Base-by-base conservation (phyloP, 2,329 filamentous ascomycete species). In the Nemania abortiva region DNA sequence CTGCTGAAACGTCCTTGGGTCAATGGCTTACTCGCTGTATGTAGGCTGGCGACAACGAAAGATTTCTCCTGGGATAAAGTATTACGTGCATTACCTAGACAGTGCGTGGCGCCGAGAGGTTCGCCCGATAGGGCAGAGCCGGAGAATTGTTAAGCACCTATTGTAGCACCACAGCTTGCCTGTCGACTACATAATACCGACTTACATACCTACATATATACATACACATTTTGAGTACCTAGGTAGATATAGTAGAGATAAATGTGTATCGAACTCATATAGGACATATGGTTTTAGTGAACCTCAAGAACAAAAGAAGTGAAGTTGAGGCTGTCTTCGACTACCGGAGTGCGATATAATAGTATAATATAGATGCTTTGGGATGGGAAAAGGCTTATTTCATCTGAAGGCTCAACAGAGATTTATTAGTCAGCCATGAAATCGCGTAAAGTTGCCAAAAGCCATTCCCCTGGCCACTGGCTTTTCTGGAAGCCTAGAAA, bases 41-140 rank as follows among this genome's bases (percentile, higher is more conserved):
- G 31, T 34, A 34, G 31, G 31, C 9, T 9, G 31, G 31, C 4
- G 31, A 34, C 31, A 9, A 47, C 42, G 42, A 15, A n/a, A n/a
- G n/a, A n/a, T n/a, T n/a, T n/a, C n/a, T n/a, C n/a, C n/a, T n/a
- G n/a, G n/a, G n/a, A n/a, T n/a, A n/a, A 20, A 20, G n/a, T 49
- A 24, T 20, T 49, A 49, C 45, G 6, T 49, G 20, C 45, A 49
- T 15, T 20, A 4, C 45, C 6, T 52, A 13, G 45, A 63, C 34
- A 27, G 45, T 39, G 24, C 39, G 68, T 64, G 60, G 67, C 67
- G 60, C 63, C 64, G 64, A 63, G 59, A 50, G n/a, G 37, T 39
- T 52, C 49, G 39, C 52, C 64, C 54, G 68, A 67, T 70, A 67
- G 68, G 68, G 68, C 68, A 47, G 59, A 61, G 39, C 15, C 37